These are phyloP conservation scores for Adansonia grandidieri DNA, from an alignment of 441 rosid genomes.

Conservation along the genomic window DNA sequence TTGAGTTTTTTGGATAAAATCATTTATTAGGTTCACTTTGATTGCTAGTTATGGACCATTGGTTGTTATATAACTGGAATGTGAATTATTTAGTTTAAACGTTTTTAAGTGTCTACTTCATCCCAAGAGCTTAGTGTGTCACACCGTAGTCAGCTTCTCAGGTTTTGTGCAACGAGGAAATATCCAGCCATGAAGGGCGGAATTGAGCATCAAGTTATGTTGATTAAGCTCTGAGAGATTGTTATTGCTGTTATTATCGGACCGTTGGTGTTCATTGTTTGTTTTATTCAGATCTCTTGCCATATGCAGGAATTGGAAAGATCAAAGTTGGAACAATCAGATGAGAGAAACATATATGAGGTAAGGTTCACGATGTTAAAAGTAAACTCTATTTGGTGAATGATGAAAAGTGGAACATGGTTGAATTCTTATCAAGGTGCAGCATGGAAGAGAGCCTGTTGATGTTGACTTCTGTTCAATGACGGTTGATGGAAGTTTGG, in stretches of 20 bases:
- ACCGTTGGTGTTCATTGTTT: background rate
- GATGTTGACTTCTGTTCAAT: slow-evolving; percentile 61
- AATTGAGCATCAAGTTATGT: background rate
- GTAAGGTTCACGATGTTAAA: slow-evolving; percentile 45
- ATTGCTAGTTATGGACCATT: background rate
- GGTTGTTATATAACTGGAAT: slow-evolving; percentile 12
- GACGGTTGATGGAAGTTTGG: slow-evolving; percentile 58
- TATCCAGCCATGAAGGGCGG: background rate
- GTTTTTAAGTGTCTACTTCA: background rate
- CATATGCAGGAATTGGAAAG: slow-evolving; percentile 59
- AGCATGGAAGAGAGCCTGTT: slow-evolving; percentile 76
- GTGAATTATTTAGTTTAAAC: background rate
- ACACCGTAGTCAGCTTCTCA: background rate
- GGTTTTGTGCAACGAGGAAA: background rate
- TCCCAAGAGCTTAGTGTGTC: background rate
- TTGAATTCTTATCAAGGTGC: slow-evolving; percentile 53
- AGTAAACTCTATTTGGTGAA: background rate
- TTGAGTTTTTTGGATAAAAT: background rate
- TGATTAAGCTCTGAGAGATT: background rate
- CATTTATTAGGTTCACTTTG: background rate
- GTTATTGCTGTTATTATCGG: background rate
- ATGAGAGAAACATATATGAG: slow-evolving; percentile 84
- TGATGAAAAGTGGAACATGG: slow-evolving; percentile 32
- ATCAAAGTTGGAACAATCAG: slow-evolving; percentile 62
- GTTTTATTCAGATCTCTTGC: slow-evolving; percentile 23